These are phyloP conservation scores for Fusarium piperis DNA, from an alignment of 2,329 filamentous ascomycete genomes.

Conservation along the genomic window DNA sequence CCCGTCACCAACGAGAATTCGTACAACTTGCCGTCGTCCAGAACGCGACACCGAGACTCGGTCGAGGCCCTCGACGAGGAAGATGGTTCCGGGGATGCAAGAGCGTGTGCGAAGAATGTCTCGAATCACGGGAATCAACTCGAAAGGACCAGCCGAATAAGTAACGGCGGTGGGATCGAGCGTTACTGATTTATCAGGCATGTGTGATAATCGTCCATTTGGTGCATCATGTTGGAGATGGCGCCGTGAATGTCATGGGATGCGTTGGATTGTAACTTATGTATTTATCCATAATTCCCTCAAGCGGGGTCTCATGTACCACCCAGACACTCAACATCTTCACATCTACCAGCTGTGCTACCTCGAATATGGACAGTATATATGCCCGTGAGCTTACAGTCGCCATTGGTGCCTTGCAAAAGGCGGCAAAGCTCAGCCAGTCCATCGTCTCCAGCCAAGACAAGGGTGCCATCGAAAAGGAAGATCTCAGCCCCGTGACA, in stretches of 20 bases:
- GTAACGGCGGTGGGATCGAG: slow-evolving; percentile 44
- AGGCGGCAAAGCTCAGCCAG: slow-evolving; percentile 61
- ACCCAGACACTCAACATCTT: slow-evolving; percentile 11
- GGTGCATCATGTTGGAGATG: neutral
- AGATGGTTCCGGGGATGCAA: slow-evolving; percentile 58
- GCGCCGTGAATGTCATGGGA: neutral
- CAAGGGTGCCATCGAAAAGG: slow-evolving; percentile 63
- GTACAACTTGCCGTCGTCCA: slow-evolving; percentile 55
- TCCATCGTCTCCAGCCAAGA: slow-evolving; percentile 57
- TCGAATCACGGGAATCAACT: slow-evolving; percentile 53
- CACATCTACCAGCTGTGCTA: neutral
- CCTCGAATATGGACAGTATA: slow-evolving; percentile 52
- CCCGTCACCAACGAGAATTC: slow-evolving; percentile 63
- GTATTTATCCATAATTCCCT: slow-evolving; percentile 41
- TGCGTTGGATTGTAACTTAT: slow-evolving; percentile 21
- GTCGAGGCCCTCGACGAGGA: slow-evolving; percentile 61
- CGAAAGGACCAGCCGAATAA: slow-evolving; percentile 38
- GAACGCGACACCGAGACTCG: slow-evolving; percentile 47
- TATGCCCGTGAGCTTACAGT: slow-evolving; percentile 55
- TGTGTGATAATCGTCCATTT: slow-evolving; percentile 31
- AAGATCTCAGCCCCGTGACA: slow-evolving; percentile 66
- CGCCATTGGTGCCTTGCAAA: slow-evolving; percentile 54
- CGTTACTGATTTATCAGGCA: slow-evolving; percentile 32
- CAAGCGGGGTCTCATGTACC: slow-evolving; percentile 32
- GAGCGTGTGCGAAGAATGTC: slow-evolving; percentile 60